Evolutionary conservation across 2,329 filamentous ascomycete genomes (phyloP), one percentile per base, ranked within the genome.

Genomic region (Alternaria arbusti): DNA sequence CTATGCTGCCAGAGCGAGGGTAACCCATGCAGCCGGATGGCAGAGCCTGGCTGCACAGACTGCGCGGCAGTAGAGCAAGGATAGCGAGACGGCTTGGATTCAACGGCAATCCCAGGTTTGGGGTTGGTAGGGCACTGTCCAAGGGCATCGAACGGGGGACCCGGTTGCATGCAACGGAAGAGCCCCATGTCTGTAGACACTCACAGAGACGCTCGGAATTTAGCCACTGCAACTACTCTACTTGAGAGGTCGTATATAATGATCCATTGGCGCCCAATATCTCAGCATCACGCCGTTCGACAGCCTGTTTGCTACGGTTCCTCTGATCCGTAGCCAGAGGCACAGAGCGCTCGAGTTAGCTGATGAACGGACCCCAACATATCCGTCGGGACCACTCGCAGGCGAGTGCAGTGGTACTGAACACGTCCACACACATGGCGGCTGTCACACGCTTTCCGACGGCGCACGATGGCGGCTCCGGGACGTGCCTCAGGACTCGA

Each of bases 181-280:
- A 70, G 67, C 61, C 67, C 71, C 69, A 69, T 67, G 65, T 66
- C 57, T 56, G 63, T 60, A 59, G 69, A 69, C 70, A 74, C 54
- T 71, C 69, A 75, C 62, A 73, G 65, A 70, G 44, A 60, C 60
- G 64, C 59, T 70, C 66, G 63, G 59, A 70, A 67, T 77, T 77
- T 77, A 78, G 77, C 74, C 74, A 72, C 69, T 70, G 61, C 58
- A 71, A 70, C 69, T 75, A 77, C 71, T 73, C 68, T 74, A 75
- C 73, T 73, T 69, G 70, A 73, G 66, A 73, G 71, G 64, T 61
- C 47, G 72, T 70, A 73, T 75, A 75, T 75, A 73, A 71, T 61
- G 65, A 49, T 59, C 59, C 66, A 70, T 72, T 67, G 69, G 65
- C 61, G 69, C 69, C 74, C 71, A 75, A 76, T 72, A 71, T 74